Evolutionary conservation across 176 grass and related monocot species (phyloP), one percentile per base, ranked within the genome.

Genomic region (Bothriochloa decipiens): DNA sequence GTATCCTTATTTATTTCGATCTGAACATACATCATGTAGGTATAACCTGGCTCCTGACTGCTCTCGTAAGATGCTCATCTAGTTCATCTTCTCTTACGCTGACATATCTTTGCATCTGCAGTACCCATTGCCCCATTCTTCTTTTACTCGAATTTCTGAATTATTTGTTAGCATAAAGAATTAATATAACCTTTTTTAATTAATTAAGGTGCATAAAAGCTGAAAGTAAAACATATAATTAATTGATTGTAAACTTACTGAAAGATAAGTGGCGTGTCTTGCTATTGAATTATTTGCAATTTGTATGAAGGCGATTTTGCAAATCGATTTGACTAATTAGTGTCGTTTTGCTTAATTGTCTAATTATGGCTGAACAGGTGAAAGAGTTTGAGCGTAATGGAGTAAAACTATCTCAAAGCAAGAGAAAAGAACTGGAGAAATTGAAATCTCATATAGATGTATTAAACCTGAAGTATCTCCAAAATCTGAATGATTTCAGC

Each of bases 321-420:
- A 4, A 68, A 65, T 75, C 66, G 14, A 37, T 88, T 79, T 47
- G 81, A 10, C 62, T 42, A 69, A 43, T 86, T 49, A 45, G 39
- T 64, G 15, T 45, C 0, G 20, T 49, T 8, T 85, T 78, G 65
- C 40, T 91, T 29, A 96, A 88, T 92, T 83, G 17, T 91, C 62
- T 85, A 67, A 29, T 90, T 84, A 68, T 90, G 83, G 25, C 89
- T 95, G 74, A 89, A 86, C 91, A 98, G 96, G 91, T 95, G 83
- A 91, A 86, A 83, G 96, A 98, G 83, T 95, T 93, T 84, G 96
- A 98, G 80, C 89, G 89, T 23, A 90, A 87, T 83, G 96, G 96
- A 78, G 91, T 78, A 55, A 93, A 86, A 68, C 75, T 98, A 85
- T 87, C 83, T 68, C 83, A 84, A 70, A 90, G 78, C 83, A 95